Evolutionary conservation across 2,329 filamentous ascomycete genomes (phyloP).

Genomic region (Cladosporium velox): DNA sequence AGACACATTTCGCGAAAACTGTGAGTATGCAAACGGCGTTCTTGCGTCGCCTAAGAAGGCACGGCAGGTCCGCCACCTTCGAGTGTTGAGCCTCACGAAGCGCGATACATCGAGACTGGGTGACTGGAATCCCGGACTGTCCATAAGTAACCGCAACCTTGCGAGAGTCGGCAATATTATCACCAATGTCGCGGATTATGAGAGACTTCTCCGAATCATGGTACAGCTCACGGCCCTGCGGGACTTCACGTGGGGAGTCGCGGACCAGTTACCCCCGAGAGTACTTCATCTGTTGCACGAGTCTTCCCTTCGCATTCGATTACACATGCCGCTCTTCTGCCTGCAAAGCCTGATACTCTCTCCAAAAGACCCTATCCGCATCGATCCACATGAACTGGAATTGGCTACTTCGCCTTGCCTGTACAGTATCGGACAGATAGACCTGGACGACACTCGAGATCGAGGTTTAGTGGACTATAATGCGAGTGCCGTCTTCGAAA

Average conservation of each 20-base stretch:
- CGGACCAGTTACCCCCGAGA: background rate
- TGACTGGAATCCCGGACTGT: background rate
- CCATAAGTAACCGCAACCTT: background rate
- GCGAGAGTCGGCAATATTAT: background rate
- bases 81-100: background rate
- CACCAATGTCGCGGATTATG: background rate
- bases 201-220: background rate
- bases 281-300: background rate
- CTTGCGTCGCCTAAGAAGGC: background rate
- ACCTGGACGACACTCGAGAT: background rate
- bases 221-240: background rate
- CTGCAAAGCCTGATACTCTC: conserved; percentile 1
- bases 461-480: background rate
- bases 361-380: conserved; percentile 4
- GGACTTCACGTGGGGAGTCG: background rate
- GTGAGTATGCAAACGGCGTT: background rate
- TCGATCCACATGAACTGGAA: conserved; percentile 12
- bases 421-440: background rate
- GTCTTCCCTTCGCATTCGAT: background rate
- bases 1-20: background rate
- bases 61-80: background rate
- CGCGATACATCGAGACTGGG: background rate
- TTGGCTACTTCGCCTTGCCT: conserved; percentile 10
- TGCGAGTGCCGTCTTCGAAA: background rate
- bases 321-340: background rate